Conservation (phyloP, 768 basidiomycete genomes). For the Mrakia blollopis region DNA sequence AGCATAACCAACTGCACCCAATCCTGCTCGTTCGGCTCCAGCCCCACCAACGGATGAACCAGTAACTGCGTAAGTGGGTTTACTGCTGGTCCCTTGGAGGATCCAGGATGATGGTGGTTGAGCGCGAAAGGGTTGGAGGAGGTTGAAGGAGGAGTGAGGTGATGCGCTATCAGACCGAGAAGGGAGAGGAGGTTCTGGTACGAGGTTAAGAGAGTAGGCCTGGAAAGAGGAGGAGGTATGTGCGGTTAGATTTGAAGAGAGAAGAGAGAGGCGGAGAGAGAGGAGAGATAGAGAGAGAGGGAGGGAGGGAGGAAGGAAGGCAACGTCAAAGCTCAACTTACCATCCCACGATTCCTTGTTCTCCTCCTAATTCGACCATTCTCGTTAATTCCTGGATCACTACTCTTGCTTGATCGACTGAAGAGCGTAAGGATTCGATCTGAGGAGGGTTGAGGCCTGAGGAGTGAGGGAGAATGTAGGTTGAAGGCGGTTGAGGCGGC, state of each 20-base stretch:
- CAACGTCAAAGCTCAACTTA: background rate
- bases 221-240: background rate
- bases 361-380: constrained; percentile 20
- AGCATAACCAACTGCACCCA: no score
- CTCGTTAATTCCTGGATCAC: constrained; percentile 12
- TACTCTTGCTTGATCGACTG: background rate
- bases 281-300: background rate
- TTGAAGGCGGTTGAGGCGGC: background rate
- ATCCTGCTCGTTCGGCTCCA: background rate
- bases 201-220: constrained; percentile 8
- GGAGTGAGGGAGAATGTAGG: constrained; percentile 2
- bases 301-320: background rate
- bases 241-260: background rate
- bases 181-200: constrained; percentile 19
- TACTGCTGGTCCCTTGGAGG: background rate
- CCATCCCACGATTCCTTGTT: constrained; percentile 17
- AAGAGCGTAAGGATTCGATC: constrained; percentile 17
- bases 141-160: constrained; percentile 10
- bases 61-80: constrained; percentile 10
- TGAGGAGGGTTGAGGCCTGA: background rate
- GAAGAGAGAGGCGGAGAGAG: background rate
- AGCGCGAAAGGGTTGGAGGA: background rate
- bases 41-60: constrained; percentile 10
- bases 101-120: no score
- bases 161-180: constrained; percentile 9